Conservation (phyloP, 148 eudicot genomes). For the Cornus controversa region DNA sequence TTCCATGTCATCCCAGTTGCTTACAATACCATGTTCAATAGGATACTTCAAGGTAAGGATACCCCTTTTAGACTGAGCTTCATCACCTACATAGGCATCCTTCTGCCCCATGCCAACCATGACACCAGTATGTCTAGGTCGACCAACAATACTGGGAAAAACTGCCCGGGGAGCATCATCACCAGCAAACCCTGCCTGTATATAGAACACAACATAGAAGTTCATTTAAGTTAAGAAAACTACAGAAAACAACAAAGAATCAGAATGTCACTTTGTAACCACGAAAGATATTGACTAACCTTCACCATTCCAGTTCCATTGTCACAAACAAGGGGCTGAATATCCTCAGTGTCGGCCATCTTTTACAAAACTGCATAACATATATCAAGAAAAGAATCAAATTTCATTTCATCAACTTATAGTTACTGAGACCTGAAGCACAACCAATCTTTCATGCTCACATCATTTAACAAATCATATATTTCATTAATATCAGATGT, state of each 20-base stretch:
- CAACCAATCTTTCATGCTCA: no score
- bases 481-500: no score
- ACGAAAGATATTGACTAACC: constrained; percentile 13
- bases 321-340: constrained; percentile 28
- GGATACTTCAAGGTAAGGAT: constrained; percentile 30
- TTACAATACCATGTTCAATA: no score
- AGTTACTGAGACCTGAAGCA: no score
- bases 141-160: constrained; percentile 30
- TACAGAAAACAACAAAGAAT: no score
- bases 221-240: no score
- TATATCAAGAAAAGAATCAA: neutral
- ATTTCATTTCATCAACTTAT: no score
- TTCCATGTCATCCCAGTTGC: no score
- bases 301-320: constrained; percentile 22
- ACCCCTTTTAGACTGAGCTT: constrained; percentile 30
- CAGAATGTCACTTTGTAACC: no score
- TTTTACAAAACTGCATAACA: constrained; percentile 12
- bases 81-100: constrained; percentile 25
- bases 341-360: constrained; percentile 16
- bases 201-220: no score
- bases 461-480: no score
- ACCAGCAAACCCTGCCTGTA: constrained; percentile 21
- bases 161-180: neutral
- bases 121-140: constrained; percentile 29
- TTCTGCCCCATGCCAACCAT: constrained; percentile 24